These are phyloP conservation scores for Aspergillus pseudoglaucus DNA, from an alignment of 2,329 filamentous ascomycete species.

Conservation along the genomic window DNA sequence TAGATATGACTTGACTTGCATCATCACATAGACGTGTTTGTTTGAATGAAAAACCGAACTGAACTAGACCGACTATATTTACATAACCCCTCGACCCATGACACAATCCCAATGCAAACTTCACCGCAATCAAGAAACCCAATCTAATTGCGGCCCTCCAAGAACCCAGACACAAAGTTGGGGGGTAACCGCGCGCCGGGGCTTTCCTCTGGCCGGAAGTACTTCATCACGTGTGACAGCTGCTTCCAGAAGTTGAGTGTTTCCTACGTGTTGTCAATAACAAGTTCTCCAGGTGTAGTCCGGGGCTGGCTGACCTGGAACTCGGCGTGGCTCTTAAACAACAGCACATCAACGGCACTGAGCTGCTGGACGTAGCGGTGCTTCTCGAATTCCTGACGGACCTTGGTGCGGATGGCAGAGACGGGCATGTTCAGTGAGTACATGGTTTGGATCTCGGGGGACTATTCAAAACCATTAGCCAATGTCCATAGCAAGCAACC, in stretches of 20 bases:
- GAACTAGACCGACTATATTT: slow-evolving; percentile 31
- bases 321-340: slow-evolving; percentile 87
- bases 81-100: slow-evolving; percentile 15
- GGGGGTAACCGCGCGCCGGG: slow-evolving; percentile 68
- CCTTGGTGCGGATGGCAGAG: slow-evolving; percentile 80
- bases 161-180: slow-evolving; percentile 89
- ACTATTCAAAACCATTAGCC: slow-evolving; percentile 48
- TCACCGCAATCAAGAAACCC: slow-evolving; percentile 12
- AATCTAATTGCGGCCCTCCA: slow-evolving; percentile 65
- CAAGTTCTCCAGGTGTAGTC: neutral
- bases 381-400: slow-evolving; percentile 94
- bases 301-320: slow-evolving; percentile 66
- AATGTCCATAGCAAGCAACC: neutral
- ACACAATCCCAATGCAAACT: slow-evolving; percentile 19
- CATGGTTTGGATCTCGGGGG: slow-evolving; percentile 94
- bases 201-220: slow-evolving; percentile 85
- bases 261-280: slow-evolving; percentile 54
- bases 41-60: slow-evolving; percentile 8
- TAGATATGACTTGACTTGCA: neutral
- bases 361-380: slow-evolving; percentile 90
- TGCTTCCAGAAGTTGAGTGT: slow-evolving; percentile 99
- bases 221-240: slow-evolving; percentile 88
- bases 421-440: slow-evolving; percentile 89
- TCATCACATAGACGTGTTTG: neutral
- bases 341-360: slow-evolving; percentile 75